Conservation (phyloP, 2,329 filamentous ascomycete genomes). For the Aspergillus cejpii region DNA sequence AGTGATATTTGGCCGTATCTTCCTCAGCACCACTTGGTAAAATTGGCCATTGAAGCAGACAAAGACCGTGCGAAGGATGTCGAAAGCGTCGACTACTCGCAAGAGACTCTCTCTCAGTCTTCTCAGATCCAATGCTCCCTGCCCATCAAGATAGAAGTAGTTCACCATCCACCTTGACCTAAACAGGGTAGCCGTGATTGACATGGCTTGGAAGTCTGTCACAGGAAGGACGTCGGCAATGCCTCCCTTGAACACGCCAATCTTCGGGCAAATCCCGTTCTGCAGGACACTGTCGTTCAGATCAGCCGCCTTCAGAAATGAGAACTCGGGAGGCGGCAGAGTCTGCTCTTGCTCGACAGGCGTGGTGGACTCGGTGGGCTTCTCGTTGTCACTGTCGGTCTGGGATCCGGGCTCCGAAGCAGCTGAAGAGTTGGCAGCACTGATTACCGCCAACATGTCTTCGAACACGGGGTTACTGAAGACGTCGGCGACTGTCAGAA, state of each 20-base stretch:
- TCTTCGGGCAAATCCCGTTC: constrained; percentile 46
- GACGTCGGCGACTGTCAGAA: constrained; percentile 40
- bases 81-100: constrained; percentile 53
- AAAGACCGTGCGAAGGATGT: constrained; percentile 62
- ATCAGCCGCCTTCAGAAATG: constrained; percentile 20
- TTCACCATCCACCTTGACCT: constrained; percentile 38
- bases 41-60: constrained; percentile 47
- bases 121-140: constrained; percentile 43
- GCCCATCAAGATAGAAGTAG: constrained; percentile 55
- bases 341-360: background rate
- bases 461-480: constrained; percentile 40
- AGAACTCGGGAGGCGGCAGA: constrained; percentile 16
- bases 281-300: constrained; percentile 40
- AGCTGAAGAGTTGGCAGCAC: constrained; percentile 15
- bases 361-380: constrained; percentile 5
- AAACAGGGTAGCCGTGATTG: constrained; percentile 32
- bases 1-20: constrained; percentile 47
- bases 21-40: constrained; percentile 53
- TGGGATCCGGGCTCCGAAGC: constrained; percentile 18
- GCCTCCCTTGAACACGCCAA: constrained; percentile 47
- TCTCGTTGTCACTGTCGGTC: constrained; percentile 9
- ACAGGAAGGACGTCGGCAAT: constrained; percentile 54
- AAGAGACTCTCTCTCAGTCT: constrained; percentile 38
- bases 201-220: constrained; percentile 43
- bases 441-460: constrained; percentile 33